phyloP scores from a whole-genome alignment of 1,139 yeast genomes.

The Meyerozyma athensensis region DNA sequence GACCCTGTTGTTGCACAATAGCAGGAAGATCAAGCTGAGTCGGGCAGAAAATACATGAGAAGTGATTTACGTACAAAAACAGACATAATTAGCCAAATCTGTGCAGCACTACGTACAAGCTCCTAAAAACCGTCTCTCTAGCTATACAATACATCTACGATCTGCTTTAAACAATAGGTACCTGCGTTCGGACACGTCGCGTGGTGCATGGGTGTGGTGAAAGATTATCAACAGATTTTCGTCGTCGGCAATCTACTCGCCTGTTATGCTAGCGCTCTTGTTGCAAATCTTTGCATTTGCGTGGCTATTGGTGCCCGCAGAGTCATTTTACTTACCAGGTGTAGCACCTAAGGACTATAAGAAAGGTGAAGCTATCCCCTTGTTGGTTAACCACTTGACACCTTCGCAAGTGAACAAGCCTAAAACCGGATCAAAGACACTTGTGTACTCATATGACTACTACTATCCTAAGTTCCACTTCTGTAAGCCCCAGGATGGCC shows the following conservation, averaged over 20 bases:
- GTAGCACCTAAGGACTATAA: constrained; percentile 89
- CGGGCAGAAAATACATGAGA: too few relatives aligned
- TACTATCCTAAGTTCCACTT: constrained; percentile 81
- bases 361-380: constrained; percentile 65
- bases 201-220: constrained; percentile 3
- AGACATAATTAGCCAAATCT: too few relatives aligned
- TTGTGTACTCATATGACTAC: constrained; percentile 75
- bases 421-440: constrained; percentile 41
- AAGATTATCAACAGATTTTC: neutral
- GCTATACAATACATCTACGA: too few relatives aligned
- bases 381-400: constrained; percentile 84
- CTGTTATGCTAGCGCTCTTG: constrained; percentile 2
- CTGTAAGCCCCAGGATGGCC: constrained; percentile 69
- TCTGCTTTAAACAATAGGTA: constrained; percentile 1
- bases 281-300: neutral
- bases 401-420: constrained; percentile 42
- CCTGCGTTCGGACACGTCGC: neutral
- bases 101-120: too few relatives aligned
- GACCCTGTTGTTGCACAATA: too few relatives aligned
- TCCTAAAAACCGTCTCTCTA: too few relatives aligned
- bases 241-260: neutral
- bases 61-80: too few relatives aligned
- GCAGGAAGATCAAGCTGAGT: too few relatives aligned
- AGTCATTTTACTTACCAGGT: constrained; percentile 78
- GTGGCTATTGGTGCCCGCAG: constrained; percentile 6